Conservation (phyloP, 345 rosid species). For the Melastoma malabathricum region DNA sequence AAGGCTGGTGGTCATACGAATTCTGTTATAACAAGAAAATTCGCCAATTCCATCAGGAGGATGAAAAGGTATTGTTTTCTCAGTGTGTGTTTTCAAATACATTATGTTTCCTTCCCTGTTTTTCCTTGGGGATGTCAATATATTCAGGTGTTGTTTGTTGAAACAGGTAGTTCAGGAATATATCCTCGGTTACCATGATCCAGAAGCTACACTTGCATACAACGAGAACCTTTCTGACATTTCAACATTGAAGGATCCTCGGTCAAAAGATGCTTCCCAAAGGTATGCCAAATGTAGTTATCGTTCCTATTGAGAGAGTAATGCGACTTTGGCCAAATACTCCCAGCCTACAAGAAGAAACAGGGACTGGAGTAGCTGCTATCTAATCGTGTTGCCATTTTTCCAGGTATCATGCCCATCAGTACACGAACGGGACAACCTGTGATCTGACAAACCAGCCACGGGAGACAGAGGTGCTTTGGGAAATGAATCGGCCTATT, state of each 20-base stretch:
- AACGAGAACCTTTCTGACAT: slow-evolving; percentile 62
- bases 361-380: neutral
- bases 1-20: slow-evolving; percentile 98
- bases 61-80: slow-evolving; percentile 33
- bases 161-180: slow-evolving; percentile 73
- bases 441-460: slow-evolving; percentile 86
- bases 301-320: neutral
- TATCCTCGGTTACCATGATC: slow-evolving; percentile 63
- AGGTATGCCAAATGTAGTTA: slow-evolving; percentile 27
- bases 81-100: too few species aligned
- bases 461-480: slow-evolving; percentile 70
- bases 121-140: neutral
- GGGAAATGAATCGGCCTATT: neutral
- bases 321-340: too few species aligned
- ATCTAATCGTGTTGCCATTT: slow-evolving; percentile 4
- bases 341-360: neutral
- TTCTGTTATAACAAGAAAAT: slow-evolving; percentile 58
- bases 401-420: slow-evolving; percentile 92
- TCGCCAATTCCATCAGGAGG: slow-evolving; percentile 66
- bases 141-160: neutral
- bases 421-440: slow-evolving; percentile 62
- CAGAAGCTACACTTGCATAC: slow-evolving; percentile 65
- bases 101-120: too few species aligned
- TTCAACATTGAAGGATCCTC: slow-evolving; percentile 69
- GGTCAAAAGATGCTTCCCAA: slow-evolving; percentile 70